Base-by-base conservation (phyloP, 202 grass and related monocot genomes). In the Carex sylvatica region DNA sequence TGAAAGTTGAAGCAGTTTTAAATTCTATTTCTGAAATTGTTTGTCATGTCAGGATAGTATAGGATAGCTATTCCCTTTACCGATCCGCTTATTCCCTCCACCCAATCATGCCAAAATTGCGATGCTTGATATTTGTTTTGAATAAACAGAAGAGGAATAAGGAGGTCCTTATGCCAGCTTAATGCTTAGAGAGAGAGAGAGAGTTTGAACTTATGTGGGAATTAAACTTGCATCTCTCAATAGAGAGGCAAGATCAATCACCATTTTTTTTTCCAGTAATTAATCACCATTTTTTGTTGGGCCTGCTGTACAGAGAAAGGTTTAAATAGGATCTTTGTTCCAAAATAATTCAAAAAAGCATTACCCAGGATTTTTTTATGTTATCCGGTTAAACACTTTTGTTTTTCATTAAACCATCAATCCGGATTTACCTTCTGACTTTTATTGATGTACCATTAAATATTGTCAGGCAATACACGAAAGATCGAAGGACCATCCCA, bases 391-490 rank as follows among this genome's bases (percentile, higher is more conserved):
- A 66, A 18, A 33, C 63, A 66, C n/a, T 9, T n/a, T 16, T n/a
- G 22, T 62, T 68, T 40, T 68, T 31, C 7, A 31, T 33, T 19
- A 68, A 14, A 3, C 12, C 33, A 68, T 38, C 16, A n/a, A 18
- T 6, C 31, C 35, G 5, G 15, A 38, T n/a, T 38, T 59, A 38
- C 2, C 15, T 13, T 38, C 74, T 77, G 9, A 77, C 13, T 58
- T 64, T 1, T 83, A 64, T 62, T 20, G 11, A 55, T 74, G 11
- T 61, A 75, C 4, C 60, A 61, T 83, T 53, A 31, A 81, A 92
- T 54, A 80, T 80, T 23, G 80, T 70, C 89, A 99, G 96, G 92
- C 87, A 84, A 55, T 80, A 84, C 61, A 82, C 70, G 80, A 71
- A 92, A 82, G 35, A 74, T 74, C 1, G 66, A 91, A 71, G 54